Base-by-base conservation (phyloP, 1,139 yeast species). In the Pichia sp. region DNA sequence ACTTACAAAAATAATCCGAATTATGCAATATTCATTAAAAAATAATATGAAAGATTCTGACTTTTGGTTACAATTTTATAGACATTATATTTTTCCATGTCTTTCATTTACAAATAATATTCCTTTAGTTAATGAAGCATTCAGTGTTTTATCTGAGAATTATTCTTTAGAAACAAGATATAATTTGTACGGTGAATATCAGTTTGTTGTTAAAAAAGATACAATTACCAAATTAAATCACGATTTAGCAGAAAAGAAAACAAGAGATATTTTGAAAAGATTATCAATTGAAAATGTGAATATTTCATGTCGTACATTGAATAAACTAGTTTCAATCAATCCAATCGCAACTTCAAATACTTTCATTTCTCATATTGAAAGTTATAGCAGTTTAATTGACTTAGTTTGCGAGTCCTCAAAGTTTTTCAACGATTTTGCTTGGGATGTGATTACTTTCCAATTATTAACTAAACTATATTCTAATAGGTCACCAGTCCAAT, bases 361-460 rank as follows among this genome's bases (percentile, higher is more conserved):
- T 1, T 71, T 82, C 35, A 68, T 83, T 27, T 78, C 76, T 46
- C 90, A 82, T 57, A 80, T 92, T 50, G 98, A 94, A 62, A 87
- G 95, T 67, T 94, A 92, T 59, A 96, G 86, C 59, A 92, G 89
- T 59, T 75, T 89, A 53, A 87, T 82, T 44, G 80, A 78, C 37
- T 69, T 89, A 46, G 81, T 92, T 11, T 90, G 87, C 10, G 85
- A 83, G 45, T 80, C 95, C 3, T 90, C 96, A 0, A 70, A 82
- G 39, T 84, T 80, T 56, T 87, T 89, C 61, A 84, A 83, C 46
- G 74, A 69, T 8, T 82, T 84, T 58, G 92, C 90, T 0, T 89
- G 95, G 90, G 97, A 90, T 61, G 85, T 80, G 2, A 66, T 90
- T 36, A 82, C 92, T 2, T 80, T 78, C 54, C 90, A 86, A 1